Percentiles rank a stretch among this genome's conserved stretches.
These are phyloP conservation scores for Chlamydomonas sphaeroides DNA, from an alignment of 139 green algal genomes.

Conservation along the genomic window DNA sequence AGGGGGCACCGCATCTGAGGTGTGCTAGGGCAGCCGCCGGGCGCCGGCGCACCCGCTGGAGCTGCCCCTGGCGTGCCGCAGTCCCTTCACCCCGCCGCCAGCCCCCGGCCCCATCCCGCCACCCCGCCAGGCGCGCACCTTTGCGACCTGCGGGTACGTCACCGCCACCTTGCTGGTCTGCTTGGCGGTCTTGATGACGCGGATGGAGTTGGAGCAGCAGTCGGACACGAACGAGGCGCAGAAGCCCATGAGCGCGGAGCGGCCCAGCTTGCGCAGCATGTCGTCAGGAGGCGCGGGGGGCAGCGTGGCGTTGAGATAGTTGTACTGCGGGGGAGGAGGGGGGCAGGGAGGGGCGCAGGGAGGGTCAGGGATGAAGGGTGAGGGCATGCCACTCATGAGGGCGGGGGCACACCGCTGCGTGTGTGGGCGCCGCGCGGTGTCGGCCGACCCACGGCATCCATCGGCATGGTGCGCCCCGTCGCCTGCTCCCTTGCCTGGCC, in stretches of 20 bases:
- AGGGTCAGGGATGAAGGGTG: background rate
- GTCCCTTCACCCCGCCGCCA: no score
- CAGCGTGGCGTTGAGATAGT: constrained; percentile 65
- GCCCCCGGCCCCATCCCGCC: no score
- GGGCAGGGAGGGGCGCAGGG: background rate
- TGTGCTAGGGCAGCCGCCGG: no score
- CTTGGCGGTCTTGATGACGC: constrained; percentile 91
- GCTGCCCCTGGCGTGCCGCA: no score
- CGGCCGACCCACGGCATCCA: no score
- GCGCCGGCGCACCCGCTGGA: no score
- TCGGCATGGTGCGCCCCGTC: no score
- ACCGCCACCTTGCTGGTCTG: constrained; percentile 75
- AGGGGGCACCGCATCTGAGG: no score
- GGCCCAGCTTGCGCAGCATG: constrained; percentile 60
- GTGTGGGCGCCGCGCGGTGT: no score
- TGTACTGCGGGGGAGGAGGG: constrained; percentile 53
- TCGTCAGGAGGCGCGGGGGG: background rate
- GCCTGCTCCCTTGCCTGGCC: no score
- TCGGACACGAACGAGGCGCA: constrained; percentile 66
- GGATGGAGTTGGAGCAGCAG: constrained; percentile 80
- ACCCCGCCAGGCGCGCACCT: no score
- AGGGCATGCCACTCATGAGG: background rate
- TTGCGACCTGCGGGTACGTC: constrained; percentile 78
- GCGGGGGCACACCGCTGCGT: no score
- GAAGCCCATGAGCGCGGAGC: constrained; percentile 87